A percentile compares a stretch with the other conserved stretches of the same genome.
phyloP scores from a whole-genome alignment of 2,329 filamentous ascomycete species.

The Epichloe sibirici region DNA sequence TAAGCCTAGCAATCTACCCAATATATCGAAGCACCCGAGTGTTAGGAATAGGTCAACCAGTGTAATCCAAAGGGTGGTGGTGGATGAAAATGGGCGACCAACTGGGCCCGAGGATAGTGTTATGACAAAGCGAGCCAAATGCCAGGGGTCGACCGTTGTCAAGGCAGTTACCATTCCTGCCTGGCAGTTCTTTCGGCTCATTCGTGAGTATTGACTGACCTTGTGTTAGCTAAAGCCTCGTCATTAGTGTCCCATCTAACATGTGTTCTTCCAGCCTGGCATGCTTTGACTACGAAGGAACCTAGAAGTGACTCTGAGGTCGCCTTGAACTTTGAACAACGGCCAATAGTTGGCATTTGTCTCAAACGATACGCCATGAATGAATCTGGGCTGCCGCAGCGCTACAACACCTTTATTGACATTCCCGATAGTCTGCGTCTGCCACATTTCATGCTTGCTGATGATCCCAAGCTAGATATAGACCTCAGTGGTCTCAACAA shows the following conservation, averaged over 20 bases:
- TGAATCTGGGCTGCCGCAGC: slow-evolving; percentile 52
- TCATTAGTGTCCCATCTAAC: not conserved
- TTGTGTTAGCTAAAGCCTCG: not conserved
- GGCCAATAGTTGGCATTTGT: slow-evolving; percentile 84
- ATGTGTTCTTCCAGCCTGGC: slow-evolving; percentile 54
- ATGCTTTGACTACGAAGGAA: slow-evolving; percentile 46
- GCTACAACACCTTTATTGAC: slow-evolving; percentile 75
- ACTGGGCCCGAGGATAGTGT: slow-evolving; percentile 28
- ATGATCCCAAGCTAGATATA: slow-evolving; percentile 53
- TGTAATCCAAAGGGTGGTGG: slow-evolving; percentile 47
- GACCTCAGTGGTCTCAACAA: slow-evolving; percentile 54
- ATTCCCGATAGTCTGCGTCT: slow-evolving; percentile 73
- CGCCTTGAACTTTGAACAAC: slow-evolving; percentile 72
- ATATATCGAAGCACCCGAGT: slow-evolving; percentile 7
- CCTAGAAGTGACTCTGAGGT: slow-evolving; percentile 63
- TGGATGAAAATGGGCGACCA: slow-evolving; percentile 38
- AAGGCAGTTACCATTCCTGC: slow-evolving; percentile 93
- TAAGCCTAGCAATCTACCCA: slow-evolving; percentile 1
- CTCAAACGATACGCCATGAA: slow-evolving; percentile 75
- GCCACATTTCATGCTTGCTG: slow-evolving; percentile 74
- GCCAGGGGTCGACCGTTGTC: slow-evolving; percentile 35
- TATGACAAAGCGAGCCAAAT: slow-evolving; percentile 30
- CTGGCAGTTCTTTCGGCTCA: slow-evolving; percentile 92
- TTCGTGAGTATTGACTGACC: slow-evolving; percentile 49
- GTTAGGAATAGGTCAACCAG: slow-evolving; percentile 41